phyloP scores from a whole-genome alignment of 2,329 filamentous ascomycete genomes.

The Thelonectria discophora region DNA sequence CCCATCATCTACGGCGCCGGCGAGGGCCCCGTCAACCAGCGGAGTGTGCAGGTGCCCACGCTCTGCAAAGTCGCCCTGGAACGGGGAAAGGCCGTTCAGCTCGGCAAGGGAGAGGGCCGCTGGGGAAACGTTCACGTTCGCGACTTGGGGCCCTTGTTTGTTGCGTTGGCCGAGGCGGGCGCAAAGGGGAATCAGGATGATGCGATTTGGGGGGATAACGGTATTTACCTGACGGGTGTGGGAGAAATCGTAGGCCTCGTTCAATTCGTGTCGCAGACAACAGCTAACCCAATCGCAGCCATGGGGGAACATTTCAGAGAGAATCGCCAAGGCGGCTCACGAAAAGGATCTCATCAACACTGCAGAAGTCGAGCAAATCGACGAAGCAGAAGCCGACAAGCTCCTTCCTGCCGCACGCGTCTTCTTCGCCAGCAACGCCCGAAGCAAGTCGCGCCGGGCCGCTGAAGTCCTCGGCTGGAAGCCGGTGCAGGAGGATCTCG shows the following conservation, averaged over 20 bases:
- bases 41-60: conserved; percentile 53
- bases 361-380: conserved; percentile 41
- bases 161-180: conserved; percentile 44
- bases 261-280: too few species aligned
- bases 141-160: conserved; percentile 46
- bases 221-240: conserved; percentile 48
- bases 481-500: conserved; percentile 57
- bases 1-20: conserved; percentile 53
- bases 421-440: conserved; percentile 66
- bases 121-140: conserved; percentile 51
- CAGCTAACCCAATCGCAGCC: conserved; percentile 28
- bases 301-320: conserved; percentile 45
- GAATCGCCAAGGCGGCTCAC: conserved; percentile 40
- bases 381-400: conserved; percentile 55
- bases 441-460: conserved; percentile 60
- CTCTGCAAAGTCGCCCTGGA: conserved; percentile 47
- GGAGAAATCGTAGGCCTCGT: conserved; percentile 41
- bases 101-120: conserved; percentile 46
- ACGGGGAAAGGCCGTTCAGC: conserved; percentile 43
- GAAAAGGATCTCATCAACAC: conserved; percentile 38
- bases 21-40: conserved; percentile 49
- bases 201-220: conserved; percentile 50
- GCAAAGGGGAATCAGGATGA: conserved; percentile 31
- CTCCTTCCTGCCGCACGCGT: conserved; percentile 55
- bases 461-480: conserved; percentile 64